These are phyloP conservation scores for Starmerella powellii DNA, from an alignment of 805 yeast species.

Conservation along the genomic window DNA sequence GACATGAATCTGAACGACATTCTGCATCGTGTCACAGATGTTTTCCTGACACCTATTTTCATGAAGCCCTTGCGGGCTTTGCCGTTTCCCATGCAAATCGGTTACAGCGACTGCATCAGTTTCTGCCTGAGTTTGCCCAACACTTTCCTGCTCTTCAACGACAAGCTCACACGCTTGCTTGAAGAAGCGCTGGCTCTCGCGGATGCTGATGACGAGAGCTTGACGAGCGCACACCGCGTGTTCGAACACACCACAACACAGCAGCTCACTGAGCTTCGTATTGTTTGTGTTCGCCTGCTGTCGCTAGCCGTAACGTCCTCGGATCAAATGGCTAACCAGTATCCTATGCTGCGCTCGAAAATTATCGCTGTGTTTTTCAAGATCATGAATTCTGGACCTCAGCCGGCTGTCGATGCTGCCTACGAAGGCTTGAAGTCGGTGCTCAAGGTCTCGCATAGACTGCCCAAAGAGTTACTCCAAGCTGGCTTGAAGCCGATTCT, in stretches of 20 bases:
- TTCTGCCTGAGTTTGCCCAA: conserved; percentile 73
- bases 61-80: conserved; percentile 93
- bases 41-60: conserved; percentile 82
- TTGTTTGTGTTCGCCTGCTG: conserved; percentile 74
- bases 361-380: conserved; percentile 91
- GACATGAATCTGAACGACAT: conserved; percentile 58
- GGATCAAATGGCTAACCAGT: conserved; percentile 62
- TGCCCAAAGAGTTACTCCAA: conserved; percentile 91
- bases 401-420: conserved; percentile 85
- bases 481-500: conserved; percentile 90
- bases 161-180: conserved; percentile 71
- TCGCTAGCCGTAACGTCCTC: conserved; percentile 69
- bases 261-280: conserved; percentile 74
- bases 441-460: conserved; percentile 60
- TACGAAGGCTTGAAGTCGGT: conserved; percentile 77
- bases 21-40: conserved; percentile 70
- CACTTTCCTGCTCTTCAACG: conserved; percentile 74
- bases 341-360: conserved; percentile 52
- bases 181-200: conserved; percentile 88
- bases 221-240: conserved; percentile 75
- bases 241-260: conserved; percentile 80
- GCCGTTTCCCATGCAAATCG: conserved; percentile 98
- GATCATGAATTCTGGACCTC: conserved; percentile 73
- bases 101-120: conserved; percentile 94
- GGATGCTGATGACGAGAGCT: conserved; percentile 94